Conservation (phyloP, 441 rosid genomes). For the Aquilaria agallochum region DNA sequence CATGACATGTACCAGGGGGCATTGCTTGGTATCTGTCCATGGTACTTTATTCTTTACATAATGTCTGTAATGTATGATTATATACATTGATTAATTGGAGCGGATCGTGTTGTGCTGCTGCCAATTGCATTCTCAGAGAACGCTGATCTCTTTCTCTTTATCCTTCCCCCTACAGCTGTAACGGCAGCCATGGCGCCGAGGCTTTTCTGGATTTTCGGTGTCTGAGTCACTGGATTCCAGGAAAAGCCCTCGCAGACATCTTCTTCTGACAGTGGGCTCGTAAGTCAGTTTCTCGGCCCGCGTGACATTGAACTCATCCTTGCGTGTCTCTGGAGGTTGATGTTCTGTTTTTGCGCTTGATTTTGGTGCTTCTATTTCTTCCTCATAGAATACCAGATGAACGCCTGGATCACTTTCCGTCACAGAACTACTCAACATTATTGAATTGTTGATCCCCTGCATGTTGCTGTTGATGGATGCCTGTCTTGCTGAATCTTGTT, state of each 20-base stretch:
- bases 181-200: slow-evolving; percentile 72
- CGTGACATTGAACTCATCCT: slow-evolving; percentile 33
- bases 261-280: slow-evolving; percentile 57
- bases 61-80: slow-evolving; percentile 3
- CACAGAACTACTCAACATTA: slow-evolving; percentile 52
- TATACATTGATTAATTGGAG: background rate
- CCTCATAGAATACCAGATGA: slow-evolving; percentile 34
- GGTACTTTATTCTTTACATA: slow-evolving; percentile 5
- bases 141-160: slow-evolving; percentile 34
- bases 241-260: slow-evolving; percentile 79
- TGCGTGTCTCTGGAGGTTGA: slow-evolving; percentile 24
- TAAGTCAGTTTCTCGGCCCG: slow-evolving; percentile 44
- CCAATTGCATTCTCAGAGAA: slow-evolving; percentile 18
- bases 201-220: slow-evolving; percentile 59
- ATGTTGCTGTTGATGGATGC: slow-evolving; percentile 64
- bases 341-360: slow-evolving; percentile 17
- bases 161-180: slow-evolving; percentile 36
- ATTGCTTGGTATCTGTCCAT: slow-evolving; percentile 20
- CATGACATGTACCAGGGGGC: slow-evolving; percentile 15
- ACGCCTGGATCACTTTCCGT: slow-evolving; percentile 67
- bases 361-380: slow-evolving; percentile 21
- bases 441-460: slow-evolving; percentile 71
- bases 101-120: slow-evolving; percentile 4
- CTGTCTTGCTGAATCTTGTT: slow-evolving; percentile 28
- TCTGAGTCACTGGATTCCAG: slow-evolving; percentile 77